phyloP scores from a whole-genome alignment of 2,329 filamentous ascomycete genomes.

The Passalora sequoiae region DNA sequence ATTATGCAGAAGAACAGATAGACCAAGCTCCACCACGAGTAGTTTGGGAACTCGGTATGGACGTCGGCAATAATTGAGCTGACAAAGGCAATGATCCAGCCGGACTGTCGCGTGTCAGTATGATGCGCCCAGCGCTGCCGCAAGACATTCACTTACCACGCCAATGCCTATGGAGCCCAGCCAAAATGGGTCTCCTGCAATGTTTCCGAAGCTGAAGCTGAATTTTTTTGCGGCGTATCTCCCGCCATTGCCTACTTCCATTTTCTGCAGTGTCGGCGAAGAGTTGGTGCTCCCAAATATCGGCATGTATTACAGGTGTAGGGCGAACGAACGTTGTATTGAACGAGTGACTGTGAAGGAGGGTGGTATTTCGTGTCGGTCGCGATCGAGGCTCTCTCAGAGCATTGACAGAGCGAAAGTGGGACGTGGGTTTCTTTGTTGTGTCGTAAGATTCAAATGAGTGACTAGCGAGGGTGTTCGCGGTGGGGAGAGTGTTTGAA shows the following conservation, averaged over 20 bases:
- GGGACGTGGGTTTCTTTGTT: neutral
- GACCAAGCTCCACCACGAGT: constrained; percentile 84
- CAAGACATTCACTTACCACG: constrained; percentile 58
- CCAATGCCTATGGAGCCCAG: constrained; percentile 90
- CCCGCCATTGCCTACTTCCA: constrained; percentile 27
- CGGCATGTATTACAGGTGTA: constrained; percentile 23
- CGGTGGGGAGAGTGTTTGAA: too few species aligned
- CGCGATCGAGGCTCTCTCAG: constrained; percentile 4
- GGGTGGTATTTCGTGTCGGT: constrained; percentile 9
- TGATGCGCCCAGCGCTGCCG: neutral
- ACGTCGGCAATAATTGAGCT: constrained; percentile 69
- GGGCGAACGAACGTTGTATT: constrained; percentile 7
- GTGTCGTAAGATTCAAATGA: constrained; percentile 1
- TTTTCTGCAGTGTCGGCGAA: constrained; percentile 29
- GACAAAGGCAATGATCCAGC: constrained; percentile 91
- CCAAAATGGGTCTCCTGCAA: constrained; percentile 93
- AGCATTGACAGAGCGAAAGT: neutral
- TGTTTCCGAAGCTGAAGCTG: constrained; percentile 77
- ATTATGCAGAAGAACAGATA: constrained; percentile 80
- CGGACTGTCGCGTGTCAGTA: constrained; percentile 56
- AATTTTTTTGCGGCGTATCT: constrained; percentile 49
- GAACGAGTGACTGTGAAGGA: constrained; percentile 21
- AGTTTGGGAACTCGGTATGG: constrained; percentile 64
- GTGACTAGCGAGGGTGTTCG: too few species aligned
- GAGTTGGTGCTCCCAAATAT: constrained; percentile 19